Percentiles rank a stretch among this genome's conserved stretches.
Evolutionary conservation across 2,329 filamentous ascomycete genomes (phyloP).

Genomic region (Fusarium denticulatum): DNA sequence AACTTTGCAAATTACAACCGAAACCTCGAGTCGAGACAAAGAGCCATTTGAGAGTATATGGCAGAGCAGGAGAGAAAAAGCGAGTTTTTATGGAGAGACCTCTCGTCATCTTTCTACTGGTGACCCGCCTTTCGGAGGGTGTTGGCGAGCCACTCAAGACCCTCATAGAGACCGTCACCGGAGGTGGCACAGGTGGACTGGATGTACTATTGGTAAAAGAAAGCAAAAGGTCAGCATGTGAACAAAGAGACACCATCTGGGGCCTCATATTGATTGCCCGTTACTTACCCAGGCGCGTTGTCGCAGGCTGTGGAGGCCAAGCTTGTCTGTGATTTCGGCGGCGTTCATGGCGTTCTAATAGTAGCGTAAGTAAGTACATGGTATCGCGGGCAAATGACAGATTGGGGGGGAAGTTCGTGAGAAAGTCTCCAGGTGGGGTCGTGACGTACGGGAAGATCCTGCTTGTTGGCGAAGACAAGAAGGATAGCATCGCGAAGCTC

Average conservation of each 20-base stretch:
- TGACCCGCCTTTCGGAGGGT: conserved; percentile 81
- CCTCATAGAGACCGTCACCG: conserved; percentile 99
- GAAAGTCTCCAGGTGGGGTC: conserved; percentile 24
- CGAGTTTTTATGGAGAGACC: conserved; percentile 47
- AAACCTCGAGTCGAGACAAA: conserved; percentile 58
- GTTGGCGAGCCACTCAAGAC: conserved; percentile 91
- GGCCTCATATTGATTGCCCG: conserved; percentile 7
- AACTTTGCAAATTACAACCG: conserved; percentile 68
- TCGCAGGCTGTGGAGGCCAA: conserved; percentile 98
- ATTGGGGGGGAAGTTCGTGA: conserved; percentile 5
- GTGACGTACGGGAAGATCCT: conserved; percentile 91
- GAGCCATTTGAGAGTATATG: conserved; percentile 54
- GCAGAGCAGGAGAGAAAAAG: conserved; percentile 51
- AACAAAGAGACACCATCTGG: not conserved
- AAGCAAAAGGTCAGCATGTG: conserved; percentile 38
- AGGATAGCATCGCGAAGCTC: conserved; percentile 98
- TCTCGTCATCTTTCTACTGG: conserved; percentile 61
- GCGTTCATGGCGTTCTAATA: conserved; percentile 97
- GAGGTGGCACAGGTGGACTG: conserved; percentile 99
- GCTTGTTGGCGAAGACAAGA: conserved; percentile 99
- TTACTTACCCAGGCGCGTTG: conserved; percentile 95
- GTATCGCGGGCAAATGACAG: conserved; percentile 3
- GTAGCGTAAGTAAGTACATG: conserved; percentile 30
- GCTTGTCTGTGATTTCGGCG: conserved; percentile 99
- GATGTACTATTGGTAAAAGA: conserved; percentile 77